Conservation (phyloP, 352 stramenopile genomes). For the Globisporangium irregulare region DNA sequence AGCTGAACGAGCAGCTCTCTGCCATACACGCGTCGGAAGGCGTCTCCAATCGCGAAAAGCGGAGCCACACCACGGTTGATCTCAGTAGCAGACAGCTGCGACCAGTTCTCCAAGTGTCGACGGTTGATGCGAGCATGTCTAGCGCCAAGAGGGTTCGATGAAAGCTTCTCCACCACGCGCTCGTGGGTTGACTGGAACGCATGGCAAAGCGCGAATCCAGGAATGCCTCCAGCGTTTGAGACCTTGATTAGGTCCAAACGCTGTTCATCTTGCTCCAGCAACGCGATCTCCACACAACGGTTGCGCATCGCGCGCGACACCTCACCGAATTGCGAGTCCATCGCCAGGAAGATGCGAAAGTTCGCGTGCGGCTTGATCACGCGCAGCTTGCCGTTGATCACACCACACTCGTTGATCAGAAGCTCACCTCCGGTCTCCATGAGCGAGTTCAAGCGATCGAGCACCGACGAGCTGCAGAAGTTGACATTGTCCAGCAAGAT, state of each 20-base stretch:
- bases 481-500: slow-evolving; percentile 99
- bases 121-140: slow-evolving; percentile 52
- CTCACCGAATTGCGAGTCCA: slow-evolving; percentile 96
- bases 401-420: slow-evolving; percentile 98
- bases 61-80: slow-evolving; percentile 50
- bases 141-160: slow-evolving; percentile 19
- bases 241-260: slow-evolving; percentile 71
- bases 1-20: slow-evolving; percentile 41
- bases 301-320: slow-evolving; percentile 99
- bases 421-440: slow-evolving; percentile 98
- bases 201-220: slow-evolving; percentile 57
- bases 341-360: slow-evolving; percentile 99
- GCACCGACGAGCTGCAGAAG: slow-evolving; percentile 97
- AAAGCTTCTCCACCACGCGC: slow-evolving; percentile 35
- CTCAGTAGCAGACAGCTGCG: slow-evolving; percentile 56
- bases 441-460: slow-evolving; percentile 99
- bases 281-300: slow-evolving; percentile 97
- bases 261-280: slow-evolving; percentile 46
- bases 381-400: slow-evolving; percentile 87
- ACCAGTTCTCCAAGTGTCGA: slow-evolving; percentile 78
- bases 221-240: slow-evolving; percentile 49
- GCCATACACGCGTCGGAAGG: slow-evolving; percentile 69
- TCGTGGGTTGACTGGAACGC: slow-evolving; percentile 65
- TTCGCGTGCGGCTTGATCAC: slow-evolving; percentile 96
- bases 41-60: slow-evolving; percentile 42